Base-by-base conservation (phyloP, 2,329 filamentous ascomycete genomes). In the Basipetospora chlamydospora region DNA sequence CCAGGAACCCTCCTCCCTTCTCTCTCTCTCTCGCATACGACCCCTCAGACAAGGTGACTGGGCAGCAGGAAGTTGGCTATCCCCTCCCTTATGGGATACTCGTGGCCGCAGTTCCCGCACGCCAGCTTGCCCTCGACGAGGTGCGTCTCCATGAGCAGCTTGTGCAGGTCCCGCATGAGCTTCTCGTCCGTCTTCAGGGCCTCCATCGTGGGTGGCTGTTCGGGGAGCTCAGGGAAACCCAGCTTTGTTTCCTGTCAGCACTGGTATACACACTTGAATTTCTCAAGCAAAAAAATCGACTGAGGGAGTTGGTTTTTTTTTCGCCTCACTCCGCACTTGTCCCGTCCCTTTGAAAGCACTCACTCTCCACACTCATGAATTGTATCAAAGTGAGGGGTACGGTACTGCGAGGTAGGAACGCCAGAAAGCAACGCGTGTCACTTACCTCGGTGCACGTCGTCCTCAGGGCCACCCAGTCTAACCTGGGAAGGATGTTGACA, bases 21-120 rank as follows among this genome's bases (percentile, higher is more conserved):
- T 18, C 17, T 17, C 5, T 3, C 17, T 17, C 17, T 12, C 21
- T 9, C n/a, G 13, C 23, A 10, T 17, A 28, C 6, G 6, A 7
- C 33, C 7, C 10, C 18, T 59, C 54, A 75, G 32, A 87, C 90
- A 57, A 98, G 61, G 63, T 98, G 90, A 49, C 81, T 90, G 10
- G 90, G 90, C 47, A 98, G 61, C 53, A 98, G 61, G 51, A 98
- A 98, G 58, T 96, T 96, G 41, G 86, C 85, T 56, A 96, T 94
- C 5, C 90, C 90, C 60, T 98, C 88, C 54, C 90, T 87, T 43
- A 98, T 79, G 41, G 77, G 77, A 58, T 96, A 98, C 63, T 93
- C 84, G 54, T 96, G 88, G 33, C 82, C 84, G 54, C 90, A 98
- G 57, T 81, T 82, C 33, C 74, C 86, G 56, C 90, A 98, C 5